Percentiles rank a stretch among this genome's conserved stretches.
Conservation (phyloP, 768 basidiomycete species). For the Phlebiopsis gigantea region DNA sequence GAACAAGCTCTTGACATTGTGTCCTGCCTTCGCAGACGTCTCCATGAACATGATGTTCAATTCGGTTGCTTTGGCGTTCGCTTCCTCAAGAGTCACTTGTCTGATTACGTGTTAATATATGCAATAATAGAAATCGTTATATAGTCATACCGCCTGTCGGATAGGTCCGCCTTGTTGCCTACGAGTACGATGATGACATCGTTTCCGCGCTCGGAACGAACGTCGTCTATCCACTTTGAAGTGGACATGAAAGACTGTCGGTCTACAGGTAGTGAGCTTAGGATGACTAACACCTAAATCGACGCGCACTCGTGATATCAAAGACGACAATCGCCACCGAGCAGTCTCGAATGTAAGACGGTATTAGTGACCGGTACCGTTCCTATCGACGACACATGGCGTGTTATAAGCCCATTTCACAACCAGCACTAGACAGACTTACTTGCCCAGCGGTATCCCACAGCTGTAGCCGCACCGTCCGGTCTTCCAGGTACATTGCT, state of each 20-base stretch:
- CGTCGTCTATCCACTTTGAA: constrained; percentile 99
- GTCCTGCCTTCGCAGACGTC: constrained; percentile 97
- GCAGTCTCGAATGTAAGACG: constrained; percentile 97
- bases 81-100: constrained; percentile 98
- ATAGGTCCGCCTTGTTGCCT: constrained; percentile 98
- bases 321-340: constrained; percentile 98
- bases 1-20: constrained; percentile 98
- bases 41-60: constrained; percentile 98
- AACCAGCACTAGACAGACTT: constrained; percentile 17
- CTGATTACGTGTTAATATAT: constrained; percentile 35
- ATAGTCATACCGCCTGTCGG: constrained; percentile 84
- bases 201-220: constrained; percentile 92
- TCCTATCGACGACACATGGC: constrained; percentile 50
- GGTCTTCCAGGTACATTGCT: constrained; percentile 98
- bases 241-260: constrained; percentile 98
- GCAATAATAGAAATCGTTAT: not conserved
- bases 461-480: constrained; percentile 93
- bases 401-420: not conserved
- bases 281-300: not conserved
- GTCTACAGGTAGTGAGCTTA: constrained; percentile 46
- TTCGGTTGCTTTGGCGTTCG: constrained; percentile 85
- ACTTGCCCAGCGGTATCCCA: constrained; percentile 99
- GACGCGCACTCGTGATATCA: constrained; percentile 89
- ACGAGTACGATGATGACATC: constrained; percentile 98
- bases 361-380: constrained; percentile 95